These are phyloP conservation scores for Colletotrichum falcatum DNA, from an alignment of 2,329 filamentous ascomycete species.

Conservation along the genomic window DNA sequence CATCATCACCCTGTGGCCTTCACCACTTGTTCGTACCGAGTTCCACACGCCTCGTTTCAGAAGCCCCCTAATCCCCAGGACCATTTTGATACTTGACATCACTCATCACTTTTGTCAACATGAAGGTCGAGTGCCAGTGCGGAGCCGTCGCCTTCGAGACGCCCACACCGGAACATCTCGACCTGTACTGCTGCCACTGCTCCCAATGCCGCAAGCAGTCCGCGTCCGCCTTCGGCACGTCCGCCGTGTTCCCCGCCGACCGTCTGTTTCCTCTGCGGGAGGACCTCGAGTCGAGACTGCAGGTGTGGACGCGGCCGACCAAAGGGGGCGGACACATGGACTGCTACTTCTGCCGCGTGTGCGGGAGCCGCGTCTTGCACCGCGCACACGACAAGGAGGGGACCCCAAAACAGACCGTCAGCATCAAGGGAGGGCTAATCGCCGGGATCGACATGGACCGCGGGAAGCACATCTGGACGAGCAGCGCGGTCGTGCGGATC, in stretches of 20 bases:
- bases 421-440: conserved; percentile 61
- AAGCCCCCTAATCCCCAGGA: not conserved
- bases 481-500: conserved; percentile 58
- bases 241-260: conserved; percentile 56
- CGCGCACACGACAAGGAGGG: conserved; percentile 55
- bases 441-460: conserved; percentile 55
- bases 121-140: conserved; percentile 55
- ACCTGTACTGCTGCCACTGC: conserved; percentile 60
- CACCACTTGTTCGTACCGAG: not conserved
- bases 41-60: not conserved
- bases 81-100: not conserved
- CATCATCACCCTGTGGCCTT: too few relatives aligned
- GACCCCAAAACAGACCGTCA: conserved; percentile 51
- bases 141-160: conserved; percentile 52
- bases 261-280: conserved; percentile 55
- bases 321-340: conserved; percentile 56
- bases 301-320: conserved; percentile 53
- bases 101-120: not conserved
- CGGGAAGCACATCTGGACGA: conserved; percentile 59
- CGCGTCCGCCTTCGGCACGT: conserved; percentile 59
- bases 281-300: conserved; percentile 49
- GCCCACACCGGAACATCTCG: conserved; percentile 50
- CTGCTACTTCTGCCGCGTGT: conserved; percentile 57
- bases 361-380: conserved; percentile 62
- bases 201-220: conserved; percentile 59